Evolutionary conservation across 208 protist species (phyloP), one percentile per base, ranked within the genome.

Genomic region (Phytomonas sp.): DNA sequence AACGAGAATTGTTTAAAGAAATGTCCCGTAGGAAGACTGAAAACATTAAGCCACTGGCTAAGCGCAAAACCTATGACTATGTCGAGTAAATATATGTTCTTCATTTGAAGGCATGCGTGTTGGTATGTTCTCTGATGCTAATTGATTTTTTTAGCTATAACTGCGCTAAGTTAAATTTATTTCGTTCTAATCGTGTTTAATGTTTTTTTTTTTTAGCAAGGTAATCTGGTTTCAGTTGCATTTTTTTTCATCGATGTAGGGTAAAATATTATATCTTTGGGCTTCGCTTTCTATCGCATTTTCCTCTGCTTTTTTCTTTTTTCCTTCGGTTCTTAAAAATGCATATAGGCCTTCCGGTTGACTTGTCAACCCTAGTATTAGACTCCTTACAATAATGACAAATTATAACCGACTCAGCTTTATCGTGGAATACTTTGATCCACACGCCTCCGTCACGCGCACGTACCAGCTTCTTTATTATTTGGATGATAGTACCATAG

Each of bases 381-480:
- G 37, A 26, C 2, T 23, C 20, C 20, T 23, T 59, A 29, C 30
- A 69, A 70, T 60, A 32, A 92, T 93, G 88, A 65, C 77, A 31
- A 60, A 74, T 31, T 77, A 82, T 31, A 74, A 75, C 51, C 85
- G 91, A 9, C 83, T 91, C 68, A 76, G 81, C 34, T 97, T 95
- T 73, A 81, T 91, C 26, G 93, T 93, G 11, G 90, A 97, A 70
- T 97, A 97, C 77, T 91, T 84, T 65, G 93, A 97, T 73, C 88
- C 88, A 36, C 89, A 94, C 3, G 95, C 97, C 30, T 92, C 79
- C 60, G 62, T 98, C 36, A 84, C 82, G 33, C 82, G 95, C 11
- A 75, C 81, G 28, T 98, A 98, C 82, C 82, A 92, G 53, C 74
- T 98, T n/a, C 70, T 96, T 56, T 98, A 94, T 77, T 96, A 88